These are phyloP conservation scores for Paspalum vaginatum DNA, from an alignment of 176 grass and related monocot species.

Conservation along the genomic window DNA sequence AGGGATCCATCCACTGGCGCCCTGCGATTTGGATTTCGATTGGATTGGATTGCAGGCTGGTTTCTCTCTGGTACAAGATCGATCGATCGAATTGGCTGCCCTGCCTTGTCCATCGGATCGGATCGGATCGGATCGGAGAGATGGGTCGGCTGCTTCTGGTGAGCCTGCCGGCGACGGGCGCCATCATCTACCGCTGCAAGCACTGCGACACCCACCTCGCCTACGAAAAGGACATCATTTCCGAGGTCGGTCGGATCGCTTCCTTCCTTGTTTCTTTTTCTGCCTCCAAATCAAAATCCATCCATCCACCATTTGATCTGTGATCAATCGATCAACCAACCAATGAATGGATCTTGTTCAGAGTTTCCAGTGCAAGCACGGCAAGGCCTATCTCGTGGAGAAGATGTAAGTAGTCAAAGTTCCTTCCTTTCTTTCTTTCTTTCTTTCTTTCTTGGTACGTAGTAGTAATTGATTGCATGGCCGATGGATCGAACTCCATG, in stretches of 20 bases:
- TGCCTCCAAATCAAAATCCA: too few species aligned
- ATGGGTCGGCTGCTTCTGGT: constrained; percentile 35
- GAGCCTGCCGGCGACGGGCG: constrained; percentile 34
- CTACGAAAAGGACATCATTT: constrained; percentile 50
- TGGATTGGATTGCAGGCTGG: too few species aligned
- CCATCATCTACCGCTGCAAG: constrained; percentile 65
- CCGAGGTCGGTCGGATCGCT: constrained; percentile 34
- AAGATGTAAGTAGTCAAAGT: constrained; percentile 40
- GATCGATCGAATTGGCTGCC: not conserved
- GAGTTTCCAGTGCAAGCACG: constrained; percentile 57
- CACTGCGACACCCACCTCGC: constrained; percentile 64
- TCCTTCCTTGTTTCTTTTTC: not conserved
- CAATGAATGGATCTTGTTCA: too few species aligned
- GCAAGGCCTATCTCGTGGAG: constrained; percentile 60
- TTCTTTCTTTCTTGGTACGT: too few species aligned
- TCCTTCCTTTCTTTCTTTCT: too few species aligned
- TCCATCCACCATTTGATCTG: too few species aligned
- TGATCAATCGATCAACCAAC: too few species aligned
- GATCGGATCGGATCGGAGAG: not conserved
- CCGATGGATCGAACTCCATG: too few species aligned
- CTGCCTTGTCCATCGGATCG: not conserved
- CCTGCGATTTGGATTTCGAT: too few species aligned
- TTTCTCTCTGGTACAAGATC: not conserved
- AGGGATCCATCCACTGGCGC: too few species aligned
- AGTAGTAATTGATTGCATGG: too few species aligned